Evolutionary conservation across 1,284 basidiomycete species (phyloP).

Genomic region (Apiotrichum domesticum): DNA sequence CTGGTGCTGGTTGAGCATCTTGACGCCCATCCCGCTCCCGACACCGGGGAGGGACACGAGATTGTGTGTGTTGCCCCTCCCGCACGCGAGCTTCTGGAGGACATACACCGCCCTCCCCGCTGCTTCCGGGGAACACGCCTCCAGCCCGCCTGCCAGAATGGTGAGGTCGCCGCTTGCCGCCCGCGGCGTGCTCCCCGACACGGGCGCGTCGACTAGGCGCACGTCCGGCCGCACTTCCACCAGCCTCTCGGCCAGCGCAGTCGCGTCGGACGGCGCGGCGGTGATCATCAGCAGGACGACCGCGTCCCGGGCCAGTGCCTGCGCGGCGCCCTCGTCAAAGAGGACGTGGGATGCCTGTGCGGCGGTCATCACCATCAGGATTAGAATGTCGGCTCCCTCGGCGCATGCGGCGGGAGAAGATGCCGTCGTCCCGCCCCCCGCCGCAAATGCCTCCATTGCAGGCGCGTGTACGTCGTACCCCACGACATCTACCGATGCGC

Average conservation of each 20-base stretch:
- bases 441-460: constrained; percentile 9
- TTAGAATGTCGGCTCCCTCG: constrained; percentile 11
- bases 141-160: constrained; percentile 25
- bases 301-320: constrained; percentile 12
- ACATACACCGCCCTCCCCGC: constrained; percentile 13
- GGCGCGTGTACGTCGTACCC: constrained; percentile 18
- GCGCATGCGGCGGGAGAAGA: constrained; percentile 3
- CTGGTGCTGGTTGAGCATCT: constrained; percentile 13
- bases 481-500: constrained; percentile 6
- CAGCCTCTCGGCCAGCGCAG: constrained; percentile 10
- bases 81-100: constrained; percentile 17
- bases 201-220: constrained; percentile 28
- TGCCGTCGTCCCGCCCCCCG: constrained; percentile 10
- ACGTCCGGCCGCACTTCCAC: constrained; percentile 17
- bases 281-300: constrained; percentile 31
- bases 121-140: neutral
- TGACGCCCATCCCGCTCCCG: constrained; percentile 19
- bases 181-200: constrained; percentile 30
- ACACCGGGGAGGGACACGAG: constrained; percentile 9
- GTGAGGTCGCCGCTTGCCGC: constrained; percentile 31
- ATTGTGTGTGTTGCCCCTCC: constrained; percentile 7
- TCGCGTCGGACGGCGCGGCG: constrained; percentile 21
- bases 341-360: constrained; percentile 15
- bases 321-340: constrained; percentile 4
- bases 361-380: constrained; percentile 20